Evolutionary conservation across 2,329 filamentous ascomycete genomes (phyloP).

Genomic region (Cladosporium sp.): DNA sequence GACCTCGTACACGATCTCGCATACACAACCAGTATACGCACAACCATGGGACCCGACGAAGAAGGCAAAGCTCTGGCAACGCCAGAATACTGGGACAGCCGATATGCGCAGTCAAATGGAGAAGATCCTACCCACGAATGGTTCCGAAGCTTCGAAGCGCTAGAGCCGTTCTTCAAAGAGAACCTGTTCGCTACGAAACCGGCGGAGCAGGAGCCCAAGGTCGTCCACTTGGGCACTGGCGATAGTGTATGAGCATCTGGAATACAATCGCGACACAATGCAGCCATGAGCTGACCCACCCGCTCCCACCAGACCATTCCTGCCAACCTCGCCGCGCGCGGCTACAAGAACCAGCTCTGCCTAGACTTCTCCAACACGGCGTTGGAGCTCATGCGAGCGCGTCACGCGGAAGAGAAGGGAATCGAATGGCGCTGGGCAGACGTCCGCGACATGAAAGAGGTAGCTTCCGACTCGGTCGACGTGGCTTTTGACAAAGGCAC

Average conservation of each 20-base stretch:
- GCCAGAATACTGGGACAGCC: conserved; percentile 54
- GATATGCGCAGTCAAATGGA: conserved; percentile 44
- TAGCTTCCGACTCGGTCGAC: conserved; percentile 44
- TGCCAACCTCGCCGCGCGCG: conserved; percentile 46
- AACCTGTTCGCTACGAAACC: conserved; percentile 43
- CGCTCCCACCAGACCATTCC: conserved; percentile 50
- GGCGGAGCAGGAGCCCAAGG: conserved; percentile 40
- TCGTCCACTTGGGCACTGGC: conserved; percentile 60
- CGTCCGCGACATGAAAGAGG: conserved; percentile 50
- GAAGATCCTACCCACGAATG: conserved; percentile 54
- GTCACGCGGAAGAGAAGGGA: conserved; percentile 41
- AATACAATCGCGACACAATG: not conserved
- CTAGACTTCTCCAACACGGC: conserved; percentile 58
- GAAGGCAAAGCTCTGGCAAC: conserved; percentile 41
- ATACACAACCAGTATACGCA: not conserved
- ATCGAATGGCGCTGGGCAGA: conserved; percentile 56
- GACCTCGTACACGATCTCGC: not conserved
- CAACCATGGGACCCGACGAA: conserved; percentile 24
- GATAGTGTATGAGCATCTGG: conserved; percentile 50
- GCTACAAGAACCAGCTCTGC: conserved; percentile 56
- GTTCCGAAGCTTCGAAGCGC: conserved; percentile 52
- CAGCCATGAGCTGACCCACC: conserved; percentile 4
- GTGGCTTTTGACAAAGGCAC: conserved; percentile 52
- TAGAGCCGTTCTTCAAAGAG: conserved; percentile 50
- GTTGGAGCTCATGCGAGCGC: conserved; percentile 53